phyloP scores from a whole-genome alignment of 345 rosid species.

The Aegle marmelos region DNA sequence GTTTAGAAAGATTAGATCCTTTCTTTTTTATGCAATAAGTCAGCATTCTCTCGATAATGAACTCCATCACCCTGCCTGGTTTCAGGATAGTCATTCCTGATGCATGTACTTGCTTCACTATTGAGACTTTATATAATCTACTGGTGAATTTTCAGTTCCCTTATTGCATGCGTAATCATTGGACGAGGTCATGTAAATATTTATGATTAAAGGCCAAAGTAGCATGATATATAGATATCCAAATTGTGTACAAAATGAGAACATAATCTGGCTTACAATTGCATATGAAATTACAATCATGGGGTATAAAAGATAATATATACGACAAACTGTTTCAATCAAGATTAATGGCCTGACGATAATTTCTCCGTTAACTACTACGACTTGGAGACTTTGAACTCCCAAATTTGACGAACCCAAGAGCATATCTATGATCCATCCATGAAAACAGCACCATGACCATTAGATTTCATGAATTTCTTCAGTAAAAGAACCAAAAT shows the following conservation, averaged over 20 bases:
- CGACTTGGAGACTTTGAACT: not conserved
- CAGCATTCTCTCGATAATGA: not conserved
- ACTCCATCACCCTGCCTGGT: not conserved
- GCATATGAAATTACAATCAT: slow-evolving; percentile 22
- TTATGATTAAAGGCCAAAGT: not conserved
- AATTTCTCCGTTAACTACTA: slow-evolving; percentile 2
- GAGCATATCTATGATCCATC: slow-evolving; percentile 54
- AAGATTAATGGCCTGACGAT: slow-evolving; percentile 7
- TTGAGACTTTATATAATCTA: not conserved
- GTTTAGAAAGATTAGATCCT: not conserved
- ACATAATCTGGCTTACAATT: not conserved
- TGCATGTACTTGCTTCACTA: not conserved
- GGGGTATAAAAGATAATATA: not conserved
- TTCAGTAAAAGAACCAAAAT: slow-evolving; percentile 81
- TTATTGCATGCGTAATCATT: not conserved
- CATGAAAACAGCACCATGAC: slow-evolving; percentile 76
- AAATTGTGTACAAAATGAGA: not conserved
- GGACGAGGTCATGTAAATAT: not conserved
- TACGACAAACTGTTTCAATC: slow-evolving; percentile 5
- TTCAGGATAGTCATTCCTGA: not conserved
- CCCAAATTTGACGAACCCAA: not conserved
- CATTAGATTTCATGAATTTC: slow-evolving; percentile 79
- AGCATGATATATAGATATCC: not conserved
- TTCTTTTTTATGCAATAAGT: not conserved
- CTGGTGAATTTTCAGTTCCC: too few species aligned